Percentiles rank a stretch among this genome's conserved stretches.
Conservation (phyloP, 768 basidiomycete species). For the Termitomyces sp. region DNA sequence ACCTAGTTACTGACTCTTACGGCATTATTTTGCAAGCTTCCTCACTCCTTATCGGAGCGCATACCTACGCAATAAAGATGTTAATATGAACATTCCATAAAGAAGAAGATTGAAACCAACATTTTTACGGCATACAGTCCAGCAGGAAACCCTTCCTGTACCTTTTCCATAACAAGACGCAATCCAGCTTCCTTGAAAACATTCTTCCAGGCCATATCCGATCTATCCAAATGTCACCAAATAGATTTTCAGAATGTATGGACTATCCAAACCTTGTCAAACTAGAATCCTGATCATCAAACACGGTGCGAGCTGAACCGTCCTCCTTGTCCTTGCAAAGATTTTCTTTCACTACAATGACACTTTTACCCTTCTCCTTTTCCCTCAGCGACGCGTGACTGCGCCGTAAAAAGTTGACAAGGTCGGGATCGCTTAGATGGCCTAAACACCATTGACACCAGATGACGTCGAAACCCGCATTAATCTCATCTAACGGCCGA, state of each 20-base stretch:
- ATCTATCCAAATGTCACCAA: slow-evolving; percentile 42
- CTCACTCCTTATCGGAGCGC: slow-evolving; percentile 37
- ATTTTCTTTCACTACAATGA: slow-evolving; percentile 93
- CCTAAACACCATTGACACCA: slow-evolving; percentile 99
- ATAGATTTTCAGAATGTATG: background rate
- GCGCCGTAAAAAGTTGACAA: slow-evolving; percentile 70
- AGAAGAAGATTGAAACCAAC: slow-evolving; percentile 32
- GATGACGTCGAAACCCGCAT: slow-evolving; percentile 78
- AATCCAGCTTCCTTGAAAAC: slow-evolving; percentile 75
- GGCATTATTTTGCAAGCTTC: background rate
- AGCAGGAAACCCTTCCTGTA: slow-evolving; percentile 79
- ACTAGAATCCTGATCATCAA: slow-evolving; percentile 87
- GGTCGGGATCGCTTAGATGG: slow-evolving; percentile 72
- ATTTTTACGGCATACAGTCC: slow-evolving; percentile 85
- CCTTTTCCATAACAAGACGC: slow-evolving; percentile 61
- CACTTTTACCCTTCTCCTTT: slow-evolving; percentile 34
- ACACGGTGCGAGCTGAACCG: slow-evolving; percentile 46
- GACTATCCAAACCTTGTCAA: slow-evolving; percentile 62
- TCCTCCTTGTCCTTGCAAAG: slow-evolving; percentile 55
- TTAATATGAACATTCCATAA: background rate
- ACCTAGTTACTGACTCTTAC: slow-evolving; percentile 1
- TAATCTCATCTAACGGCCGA: slow-evolving; percentile 38
- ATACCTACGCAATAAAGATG: slow-evolving; percentile 36
- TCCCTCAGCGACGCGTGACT: slow-evolving; percentile 55
- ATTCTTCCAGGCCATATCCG: slow-evolving; percentile 75